A percentile compares a stretch with the other conserved stretches of the same genome.
phyloP scores from a whole-genome alignment of 1,284 basidiomycete species.

The Meripilus lineatus region DNA sequence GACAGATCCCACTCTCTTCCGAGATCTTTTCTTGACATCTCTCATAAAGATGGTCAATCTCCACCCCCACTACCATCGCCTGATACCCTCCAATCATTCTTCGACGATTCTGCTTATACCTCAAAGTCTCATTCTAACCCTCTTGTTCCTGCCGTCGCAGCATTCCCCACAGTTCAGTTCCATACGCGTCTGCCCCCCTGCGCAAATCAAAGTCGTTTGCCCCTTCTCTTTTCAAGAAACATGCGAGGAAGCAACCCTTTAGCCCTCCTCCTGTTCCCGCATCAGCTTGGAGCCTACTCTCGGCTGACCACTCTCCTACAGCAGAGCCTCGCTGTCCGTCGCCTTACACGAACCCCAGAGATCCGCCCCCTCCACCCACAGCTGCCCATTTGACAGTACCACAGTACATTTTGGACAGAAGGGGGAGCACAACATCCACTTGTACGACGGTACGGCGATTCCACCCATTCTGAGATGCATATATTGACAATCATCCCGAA shows the following conservation, averaged over 20 bases:
- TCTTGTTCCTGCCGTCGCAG: background rate
- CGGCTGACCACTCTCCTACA: too few species aligned
- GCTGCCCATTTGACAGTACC: conserved; percentile 14
- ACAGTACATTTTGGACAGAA: conserved; percentile 22
- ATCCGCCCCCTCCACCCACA: background rate
- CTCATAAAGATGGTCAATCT: background rate
- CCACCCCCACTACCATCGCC: conserved; percentile 9
- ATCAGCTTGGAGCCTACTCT: too few species aligned
- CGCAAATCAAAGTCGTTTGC: conserved; percentile 21
- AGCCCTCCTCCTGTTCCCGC: too few species aligned
- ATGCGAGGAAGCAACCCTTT: too few species aligned
- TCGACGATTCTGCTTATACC: conserved; percentile 15
- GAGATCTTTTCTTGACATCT: conserved; percentile 13
- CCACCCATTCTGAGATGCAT: background rate
- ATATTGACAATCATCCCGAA: background rate
- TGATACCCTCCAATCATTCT: conserved; percentile 15
- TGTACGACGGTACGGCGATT: conserved; percentile 20
- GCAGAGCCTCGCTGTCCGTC: background rate
- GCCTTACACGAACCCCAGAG: background rate
- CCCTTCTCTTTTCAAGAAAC: conserved; percentile 13
- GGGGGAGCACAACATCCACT: conserved; percentile 23
- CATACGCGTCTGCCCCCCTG: conserved; percentile 23
- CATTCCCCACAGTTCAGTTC: conserved; percentile 12
- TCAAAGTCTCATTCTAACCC: background rate
- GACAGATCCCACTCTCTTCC: conserved; percentile 13